Conservation (phyloP, 1,139 yeast species). For the Saccharomyces hybrid region DNA sequence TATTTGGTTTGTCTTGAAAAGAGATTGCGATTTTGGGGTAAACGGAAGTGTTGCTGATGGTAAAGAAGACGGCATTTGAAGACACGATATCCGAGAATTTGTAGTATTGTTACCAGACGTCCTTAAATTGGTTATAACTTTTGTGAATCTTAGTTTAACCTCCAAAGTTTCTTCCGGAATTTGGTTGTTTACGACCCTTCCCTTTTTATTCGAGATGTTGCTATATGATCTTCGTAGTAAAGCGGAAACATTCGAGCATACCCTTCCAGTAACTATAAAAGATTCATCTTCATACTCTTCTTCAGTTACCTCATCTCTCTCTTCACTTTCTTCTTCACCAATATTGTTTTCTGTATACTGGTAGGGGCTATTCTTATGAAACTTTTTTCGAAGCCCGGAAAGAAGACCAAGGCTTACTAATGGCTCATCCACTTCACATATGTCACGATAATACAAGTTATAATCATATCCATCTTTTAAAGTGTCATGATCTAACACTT, state of each 20-base stretch:
- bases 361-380: conserved; percentile 17
- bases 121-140: conserved; percentile 21
- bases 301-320: conserved; percentile 15
- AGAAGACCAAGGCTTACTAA: conserved; percentile 65
- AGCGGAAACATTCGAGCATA: conserved; percentile 62
- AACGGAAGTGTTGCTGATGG: not conserved
- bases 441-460: conserved; percentile 65
- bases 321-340: conserved; percentile 13
- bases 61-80: not conserved
- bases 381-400: conserved; percentile 37
- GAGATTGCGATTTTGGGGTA: not conserved
- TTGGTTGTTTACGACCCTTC: conserved; percentile 4
- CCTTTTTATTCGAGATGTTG: conserved; percentile 32
- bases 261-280: conserved; percentile 57
- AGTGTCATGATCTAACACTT: conserved; percentile 21
- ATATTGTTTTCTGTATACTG: conserved; percentile 11
- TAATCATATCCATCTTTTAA: conserved; percentile 38
- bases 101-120: not conserved
- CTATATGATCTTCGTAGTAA: conserved; percentile 41
- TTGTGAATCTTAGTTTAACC: conserved; percentile 51
- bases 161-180: conserved; percentile 49
- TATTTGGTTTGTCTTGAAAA: conserved; percentile 1
- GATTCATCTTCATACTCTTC: conserved; percentile 24
- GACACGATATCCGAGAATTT: not conserved
- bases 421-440: conserved; percentile 71